These are phyloP conservation scores for Exophiala sideris DNA, from an alignment of 2,329 filamentous ascomycete species.

Conservation along the genomic window DNA sequence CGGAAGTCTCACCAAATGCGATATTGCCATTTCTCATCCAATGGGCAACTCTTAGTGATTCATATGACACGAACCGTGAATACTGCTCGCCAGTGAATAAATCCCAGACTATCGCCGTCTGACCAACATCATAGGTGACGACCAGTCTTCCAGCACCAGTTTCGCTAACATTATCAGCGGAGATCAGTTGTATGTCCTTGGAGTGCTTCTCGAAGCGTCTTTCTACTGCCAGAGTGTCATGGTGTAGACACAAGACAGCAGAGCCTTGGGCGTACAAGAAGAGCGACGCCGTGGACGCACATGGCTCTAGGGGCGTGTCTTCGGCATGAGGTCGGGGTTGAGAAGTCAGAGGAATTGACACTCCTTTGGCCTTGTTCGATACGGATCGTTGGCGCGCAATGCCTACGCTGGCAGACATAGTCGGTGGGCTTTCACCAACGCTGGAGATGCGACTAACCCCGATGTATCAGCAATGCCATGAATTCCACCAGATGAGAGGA, in stretches of 20 bases:
- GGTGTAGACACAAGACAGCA: conserved; percentile 80
- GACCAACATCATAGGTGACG: conserved; percentile 86
- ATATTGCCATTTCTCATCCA: conserved; percentile 99
- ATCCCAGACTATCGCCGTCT: conserved; percentile 96
- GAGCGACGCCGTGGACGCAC: conserved; percentile 84
- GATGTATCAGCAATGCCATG: conserved; percentile 9
- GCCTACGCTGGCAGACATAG: conserved; percentile 21
- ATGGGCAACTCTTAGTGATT: conserved; percentile 75
- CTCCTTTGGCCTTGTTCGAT: conserved; percentile 24
- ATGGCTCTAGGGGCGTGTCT: conserved; percentile 69
- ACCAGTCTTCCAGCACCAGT: conserved; percentile 78
- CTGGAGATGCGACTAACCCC: conserved; percentile 11
- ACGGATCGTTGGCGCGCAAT: conserved; percentile 26
- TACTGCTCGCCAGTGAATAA: conserved; percentile 86
- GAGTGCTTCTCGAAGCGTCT: conserved; percentile 78
- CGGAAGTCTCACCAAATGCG: conserved; percentile 73
- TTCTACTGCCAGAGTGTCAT: conserved; percentile 88
- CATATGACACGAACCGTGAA: conserved; percentile 87
- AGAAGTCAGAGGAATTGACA: conserved; percentile 14
- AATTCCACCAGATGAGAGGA: conserved; percentile 4
- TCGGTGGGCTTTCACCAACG: conserved; percentile 2
- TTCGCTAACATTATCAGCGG: conserved; percentile 89
- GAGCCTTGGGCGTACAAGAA: conserved; percentile 84
- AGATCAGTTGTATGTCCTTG: conserved; percentile 78
- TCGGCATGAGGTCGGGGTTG: conserved; percentile 16